Evolutionary conservation across 208 protist species (phyloP).

Genomic region (Kentomonas sorsogonicus): DNA sequence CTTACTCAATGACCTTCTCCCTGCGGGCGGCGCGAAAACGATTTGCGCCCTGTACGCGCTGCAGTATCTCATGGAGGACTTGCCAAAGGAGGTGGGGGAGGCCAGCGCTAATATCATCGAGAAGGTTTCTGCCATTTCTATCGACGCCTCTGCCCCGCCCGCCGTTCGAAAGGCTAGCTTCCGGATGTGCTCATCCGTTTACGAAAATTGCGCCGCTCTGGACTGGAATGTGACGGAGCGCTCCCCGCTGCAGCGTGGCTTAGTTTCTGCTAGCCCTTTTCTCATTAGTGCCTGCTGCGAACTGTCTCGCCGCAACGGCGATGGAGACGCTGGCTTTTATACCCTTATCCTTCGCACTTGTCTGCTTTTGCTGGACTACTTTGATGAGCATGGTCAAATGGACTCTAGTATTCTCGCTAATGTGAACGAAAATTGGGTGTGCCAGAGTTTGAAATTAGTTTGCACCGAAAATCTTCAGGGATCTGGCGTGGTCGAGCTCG

Average conservation of each 20-base stretch:
- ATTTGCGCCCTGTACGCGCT: conserved; percentile 73
- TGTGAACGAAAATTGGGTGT: conserved; percentile 45
- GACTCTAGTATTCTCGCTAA: conserved; percentile 23
- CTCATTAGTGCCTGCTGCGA: conserved; percentile 49
- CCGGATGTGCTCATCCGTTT: conserved; percentile 82
- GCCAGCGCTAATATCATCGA: conserved; percentile 68
- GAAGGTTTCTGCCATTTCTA: conserved; percentile 39
- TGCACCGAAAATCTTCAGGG: conserved; percentile 16
- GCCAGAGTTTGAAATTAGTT: conserved; percentile 41
- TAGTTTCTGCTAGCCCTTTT: too few species aligned
- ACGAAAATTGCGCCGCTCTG: conserved; percentile 71
- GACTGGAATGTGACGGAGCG: conserved; percentile 81
- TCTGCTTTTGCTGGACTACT: conserved; percentile 77
- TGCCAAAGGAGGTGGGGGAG: conserved; percentile 67
- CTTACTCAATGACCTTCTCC: conserved; percentile 64
- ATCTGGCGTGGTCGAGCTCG: conserved; percentile 39
- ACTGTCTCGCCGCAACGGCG: conserved; percentile 37
- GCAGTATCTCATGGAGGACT: conserved; percentile 87
- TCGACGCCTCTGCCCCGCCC: conserved; percentile 19
- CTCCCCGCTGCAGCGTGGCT: conserved; percentile 73
- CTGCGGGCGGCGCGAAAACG: conserved; percentile 46
- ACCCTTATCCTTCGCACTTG: conserved; percentile 66
- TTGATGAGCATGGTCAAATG: conserved; percentile 59
- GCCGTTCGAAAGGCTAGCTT: conserved; percentile 72
- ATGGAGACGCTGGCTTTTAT: conserved; percentile 45